Conservation (phyloP, 2,329 filamentous ascomycete species). For the Mycosphaerelloides madeirae region DNA sequence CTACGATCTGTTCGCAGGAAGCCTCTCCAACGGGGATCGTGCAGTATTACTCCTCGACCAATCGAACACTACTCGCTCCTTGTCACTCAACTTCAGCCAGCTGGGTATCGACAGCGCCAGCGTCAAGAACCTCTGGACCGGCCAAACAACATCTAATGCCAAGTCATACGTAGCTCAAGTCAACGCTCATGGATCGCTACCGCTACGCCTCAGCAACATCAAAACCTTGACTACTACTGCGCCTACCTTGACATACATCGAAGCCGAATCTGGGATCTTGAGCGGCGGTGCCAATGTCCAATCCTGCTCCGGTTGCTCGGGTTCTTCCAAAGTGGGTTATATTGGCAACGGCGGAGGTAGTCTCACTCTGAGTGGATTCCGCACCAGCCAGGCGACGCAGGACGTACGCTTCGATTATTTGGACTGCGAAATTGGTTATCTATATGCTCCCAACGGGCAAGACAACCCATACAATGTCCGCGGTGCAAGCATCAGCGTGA, state of each 20-base stretch:
- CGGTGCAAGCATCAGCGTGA: constrained; percentile 36
- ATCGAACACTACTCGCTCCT: constrained; percentile 31
- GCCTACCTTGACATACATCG: constrained; percentile 27
- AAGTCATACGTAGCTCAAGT: constrained; percentile 22
- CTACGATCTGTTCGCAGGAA: constrained; percentile 37
- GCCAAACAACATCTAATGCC: constrained; percentile 10
- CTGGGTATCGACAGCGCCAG: constrained; percentile 34
- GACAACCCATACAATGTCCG: constrained; percentile 32
- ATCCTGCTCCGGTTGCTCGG: constrained; percentile 33
- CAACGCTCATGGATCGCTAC: constrained; percentile 28
- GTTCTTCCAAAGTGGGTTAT: constrained; percentile 31
- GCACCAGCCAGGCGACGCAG: constrained; percentile 27
- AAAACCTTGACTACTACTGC: constrained; percentile 11
- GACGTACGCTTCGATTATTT: constrained; percentile 38
- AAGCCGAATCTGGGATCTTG: constrained; percentile 30
- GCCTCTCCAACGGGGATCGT: constrained; percentile 32
- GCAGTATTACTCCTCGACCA: constrained; percentile 38
- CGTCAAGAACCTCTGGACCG: constrained; percentile 36
- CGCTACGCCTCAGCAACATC: constrained; percentile 35
- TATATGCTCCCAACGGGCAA: constrained; percentile 13
- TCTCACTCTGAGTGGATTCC: constrained; percentile 29
- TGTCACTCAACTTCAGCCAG: constrained; percentile 30
- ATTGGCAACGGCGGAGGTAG: constrained; percentile 20
- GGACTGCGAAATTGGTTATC: constrained; percentile 38
- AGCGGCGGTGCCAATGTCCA: constrained; percentile 28